Conservation (phyloP, 495 filamentous ascomycete genomes). For the Neurospora sublineolata region DNA sequence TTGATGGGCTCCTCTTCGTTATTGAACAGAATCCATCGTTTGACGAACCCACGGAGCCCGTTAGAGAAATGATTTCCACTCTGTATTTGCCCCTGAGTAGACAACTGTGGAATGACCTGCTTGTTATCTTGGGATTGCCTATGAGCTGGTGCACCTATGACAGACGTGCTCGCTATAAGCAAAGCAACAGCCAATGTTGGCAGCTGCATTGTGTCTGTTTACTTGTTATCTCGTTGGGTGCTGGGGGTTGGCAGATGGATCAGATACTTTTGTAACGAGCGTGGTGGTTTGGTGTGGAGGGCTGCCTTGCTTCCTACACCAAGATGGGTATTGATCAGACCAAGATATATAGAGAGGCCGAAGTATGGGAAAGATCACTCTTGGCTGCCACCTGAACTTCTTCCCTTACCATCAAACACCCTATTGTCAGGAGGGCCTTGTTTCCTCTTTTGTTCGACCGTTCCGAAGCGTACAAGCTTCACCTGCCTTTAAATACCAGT, state of each 20-base stretch:
- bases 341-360: not conserved
- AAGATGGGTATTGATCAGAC: not conserved
- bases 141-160: not conserved
- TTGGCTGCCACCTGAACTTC: not conserved
- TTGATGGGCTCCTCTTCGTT: not conserved
- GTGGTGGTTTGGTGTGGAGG: not conserved
- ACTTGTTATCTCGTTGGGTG: not conserved
- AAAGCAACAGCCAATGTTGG: not conserved
- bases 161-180: not conserved
- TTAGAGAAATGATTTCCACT: not conserved
- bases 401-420: not conserved
- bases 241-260: not conserved
- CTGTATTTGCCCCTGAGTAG: not conserved
- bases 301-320: not conserved
- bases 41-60: not conserved
- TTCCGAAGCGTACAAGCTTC: not conserved
- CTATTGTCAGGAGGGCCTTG: not conserved
- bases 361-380: not conserved
- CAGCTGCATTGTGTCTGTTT: not conserved
- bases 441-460: not conserved
- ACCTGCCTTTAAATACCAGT: not conserved
- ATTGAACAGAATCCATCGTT: not conserved
- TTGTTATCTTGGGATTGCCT: not conserved
- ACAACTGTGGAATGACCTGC: not conserved
- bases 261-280: not conserved